Base-by-base conservation (phyloP, 768 basidiomycete species). In the Pulveroboletus sp. region DNA sequence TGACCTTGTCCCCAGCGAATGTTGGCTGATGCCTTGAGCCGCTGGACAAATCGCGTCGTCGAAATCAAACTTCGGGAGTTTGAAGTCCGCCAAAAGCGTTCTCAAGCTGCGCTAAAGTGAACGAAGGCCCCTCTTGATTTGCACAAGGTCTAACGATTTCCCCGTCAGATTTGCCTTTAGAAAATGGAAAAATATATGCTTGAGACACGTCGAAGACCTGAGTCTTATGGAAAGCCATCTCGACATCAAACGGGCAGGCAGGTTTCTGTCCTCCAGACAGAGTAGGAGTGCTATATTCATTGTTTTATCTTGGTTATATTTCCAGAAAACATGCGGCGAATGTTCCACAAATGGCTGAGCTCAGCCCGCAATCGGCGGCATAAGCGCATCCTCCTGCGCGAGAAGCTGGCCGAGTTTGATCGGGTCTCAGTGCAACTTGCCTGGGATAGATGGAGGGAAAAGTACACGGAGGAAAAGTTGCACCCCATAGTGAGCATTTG, bases 141-240 rank as follows among this genome's bases (percentile, higher is more conserved):
- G n/a, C 38, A 63, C 71, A 36, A 13, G 55, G 32, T 39, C 42
- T 50, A 41, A 62, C 40, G 8, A n/a, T 45, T 29, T 46, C 11
- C 32, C 41, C 39, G 48, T 25, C 52, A 90, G 85, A 32, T 58
- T 63, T 44, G 76, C 78, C 6, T 87, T 87, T 56, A 72, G 66
- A 40, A 87, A 84, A 67, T 93, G 90, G 90, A 83, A 80, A 59
- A 68, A 64, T 6, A 70, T 77, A 32, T 80, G 76, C 58, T 67
- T 73, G 32, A 80, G 82, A 21, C 87, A 88, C 60, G 75, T 76
- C 2, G 86, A 90, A 62, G 81, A 85, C 53, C 67, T 84, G 4
- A 84, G 81, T 56, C 76, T 94, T n/a, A 81, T 93, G 78, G 84
- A 90, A 60, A 91, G 87, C 60, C 88, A 90, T 65, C 78, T 84